phyloP scores from a whole-genome alignment of 805 yeast genomes.

The Sungouiozyma ichnusensis region DNA sequence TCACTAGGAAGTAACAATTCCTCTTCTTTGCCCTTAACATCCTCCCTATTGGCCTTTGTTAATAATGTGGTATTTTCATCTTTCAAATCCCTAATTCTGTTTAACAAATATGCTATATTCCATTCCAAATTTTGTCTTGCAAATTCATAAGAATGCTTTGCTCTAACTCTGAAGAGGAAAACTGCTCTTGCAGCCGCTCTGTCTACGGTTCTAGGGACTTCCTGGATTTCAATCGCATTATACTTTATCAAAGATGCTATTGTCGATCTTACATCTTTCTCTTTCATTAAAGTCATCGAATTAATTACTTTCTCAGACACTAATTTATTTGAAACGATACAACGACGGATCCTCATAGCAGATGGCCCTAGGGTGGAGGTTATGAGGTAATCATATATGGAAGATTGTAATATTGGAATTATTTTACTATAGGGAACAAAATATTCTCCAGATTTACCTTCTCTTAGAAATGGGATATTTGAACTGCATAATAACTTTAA shows the following conservation, averaged over 20 bases:
- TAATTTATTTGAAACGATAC: conserved; percentile 57
- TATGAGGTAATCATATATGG: conserved; percentile 46
- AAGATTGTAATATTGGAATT: conserved; percentile 35
- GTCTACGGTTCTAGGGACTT: conserved; percentile 84
- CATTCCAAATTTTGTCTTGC: conserved; percentile 38
- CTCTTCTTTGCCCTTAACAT: conserved; percentile 73
- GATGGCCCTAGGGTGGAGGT: conserved; percentile 54
- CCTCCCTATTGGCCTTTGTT: conserved; percentile 79
- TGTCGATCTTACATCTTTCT: conserved; percentile 63
- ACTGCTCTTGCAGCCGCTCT: conserved; percentile 85
- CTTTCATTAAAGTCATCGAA: conserved; percentile 65
- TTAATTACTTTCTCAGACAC: conserved; percentile 80
- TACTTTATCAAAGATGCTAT: conserved; percentile 54
- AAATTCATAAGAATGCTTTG: conserved; percentile 38
- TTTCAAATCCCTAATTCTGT: conserved; percentile 45
- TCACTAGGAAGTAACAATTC: conserved; percentile 69
- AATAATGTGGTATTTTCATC: conserved; percentile 54
- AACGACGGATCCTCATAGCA: conserved; percentile 64
- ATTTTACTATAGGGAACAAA: conserved; percentile 54
- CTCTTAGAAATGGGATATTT: conserved; percentile 50
- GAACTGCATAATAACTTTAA: conserved; percentile 47
- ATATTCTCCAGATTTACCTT: conserved; percentile 44
- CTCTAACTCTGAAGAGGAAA: conserved; percentile 65
- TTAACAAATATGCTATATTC: conserved; percentile 38
- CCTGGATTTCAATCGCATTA: conserved; percentile 80